phyloP scores from a whole-genome alignment of 2,329 filamentous ascomycete genomes.

The Neobulgaria alba region DNA sequence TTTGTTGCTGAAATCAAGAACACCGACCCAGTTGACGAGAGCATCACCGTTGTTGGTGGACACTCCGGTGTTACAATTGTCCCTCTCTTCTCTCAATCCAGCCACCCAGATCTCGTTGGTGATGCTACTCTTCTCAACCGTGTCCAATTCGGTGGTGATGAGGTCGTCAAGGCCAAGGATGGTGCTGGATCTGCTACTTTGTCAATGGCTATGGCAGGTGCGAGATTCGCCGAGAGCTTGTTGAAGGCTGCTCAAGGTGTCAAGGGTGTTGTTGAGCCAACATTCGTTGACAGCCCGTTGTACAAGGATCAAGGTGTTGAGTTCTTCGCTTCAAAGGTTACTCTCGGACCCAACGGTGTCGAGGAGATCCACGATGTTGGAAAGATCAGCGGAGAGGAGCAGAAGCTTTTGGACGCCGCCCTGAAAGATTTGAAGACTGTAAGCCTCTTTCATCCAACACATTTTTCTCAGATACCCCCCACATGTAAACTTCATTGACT shows the following conservation, averaged over 20 bases:
- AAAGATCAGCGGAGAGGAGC: constrained; percentile 74
- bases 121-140: constrained; percentile 70
- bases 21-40: constrained; percentile 85
- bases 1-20: constrained; percentile 94
- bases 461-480: neutral
- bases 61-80: constrained; percentile 99
- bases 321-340: constrained; percentile 93
- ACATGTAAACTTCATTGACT: too few relatives aligned
- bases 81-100: constrained; percentile 90
- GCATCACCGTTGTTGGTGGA: constrained; percentile 91
- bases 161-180: constrained; percentile 98
- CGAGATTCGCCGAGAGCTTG: constrained; percentile 76
- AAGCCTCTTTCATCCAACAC: constrained; percentile 1
- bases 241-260: constrained; percentile 88
- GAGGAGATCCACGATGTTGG: constrained; percentile 88
- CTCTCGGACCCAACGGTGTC: constrained; percentile 93
- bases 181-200: constrained; percentile 94
- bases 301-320: constrained; percentile 98
- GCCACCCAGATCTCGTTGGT: constrained; percentile 73
- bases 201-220: constrained; percentile 96
- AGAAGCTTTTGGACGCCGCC: constrained; percentile 81
- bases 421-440: constrained; percentile 71
- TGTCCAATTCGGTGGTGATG: constrained; percentile 97
- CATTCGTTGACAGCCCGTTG: constrained; percentile 92
- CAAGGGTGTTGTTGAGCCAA: constrained; percentile 92